These are phyloP conservation scores for Coffea canephora DNA, from an alignment of 257 asterid species.

Conservation along the genomic window DNA sequence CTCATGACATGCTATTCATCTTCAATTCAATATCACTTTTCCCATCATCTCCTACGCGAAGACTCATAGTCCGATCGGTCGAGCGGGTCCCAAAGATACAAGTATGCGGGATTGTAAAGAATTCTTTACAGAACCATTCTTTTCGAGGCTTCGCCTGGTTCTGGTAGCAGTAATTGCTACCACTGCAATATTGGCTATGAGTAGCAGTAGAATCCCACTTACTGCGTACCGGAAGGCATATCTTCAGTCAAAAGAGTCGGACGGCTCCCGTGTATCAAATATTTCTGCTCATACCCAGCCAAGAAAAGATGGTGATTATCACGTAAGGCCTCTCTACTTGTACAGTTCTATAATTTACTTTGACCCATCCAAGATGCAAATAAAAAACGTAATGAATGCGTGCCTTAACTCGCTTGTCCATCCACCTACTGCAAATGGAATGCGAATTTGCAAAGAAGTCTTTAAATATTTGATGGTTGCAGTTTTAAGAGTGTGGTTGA, in stretches of 20 bases:
- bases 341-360: background rate
- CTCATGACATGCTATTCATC: conserved; percentile 29
- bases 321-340: background rate
- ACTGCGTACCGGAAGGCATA: background rate
- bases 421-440: background rate
- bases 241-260: background rate
- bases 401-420: background rate
- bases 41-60: background rate
- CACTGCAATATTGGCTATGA: conserved; percentile 20
- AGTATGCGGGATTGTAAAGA: background rate
- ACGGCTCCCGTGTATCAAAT: background rate
- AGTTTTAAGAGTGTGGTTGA: background rate
- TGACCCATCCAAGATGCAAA: background rate
- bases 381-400: too few relatives aligned
- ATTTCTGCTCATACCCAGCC: background rate
- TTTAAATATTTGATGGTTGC: background rate
- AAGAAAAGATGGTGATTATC: background rate
- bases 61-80: background rate
- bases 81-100: background rate
- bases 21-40: background rate
- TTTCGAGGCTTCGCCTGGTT: conserved; percentile 20
- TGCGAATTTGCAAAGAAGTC: background rate
- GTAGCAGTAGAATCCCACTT: conserved; percentile 3
- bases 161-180: conserved; percentile 18
- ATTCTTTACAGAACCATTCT: background rate